These are phyloP conservation scores for Quercus bicolor DNA, from an alignment of 306 rosid species.

Conservation along the genomic window DNA sequence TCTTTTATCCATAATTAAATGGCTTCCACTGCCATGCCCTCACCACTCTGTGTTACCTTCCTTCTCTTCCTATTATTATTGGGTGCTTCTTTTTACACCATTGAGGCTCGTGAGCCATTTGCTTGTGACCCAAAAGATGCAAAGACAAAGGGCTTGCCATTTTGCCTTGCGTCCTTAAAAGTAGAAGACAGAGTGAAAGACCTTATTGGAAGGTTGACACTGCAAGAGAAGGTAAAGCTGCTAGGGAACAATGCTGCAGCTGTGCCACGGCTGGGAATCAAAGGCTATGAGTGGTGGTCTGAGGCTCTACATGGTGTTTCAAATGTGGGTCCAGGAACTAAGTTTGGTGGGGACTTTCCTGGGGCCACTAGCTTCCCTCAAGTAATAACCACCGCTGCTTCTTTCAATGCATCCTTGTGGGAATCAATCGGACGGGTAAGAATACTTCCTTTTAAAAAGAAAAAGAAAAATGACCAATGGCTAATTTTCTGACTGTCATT, in stretches of 20 bases:
- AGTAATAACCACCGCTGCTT: conserved; percentile 92
- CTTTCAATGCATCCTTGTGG: conserved; percentile 86
- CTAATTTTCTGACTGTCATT: background rate
- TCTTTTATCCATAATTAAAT: conserved; percentile 17
- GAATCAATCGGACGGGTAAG: conserved; percentile 89
- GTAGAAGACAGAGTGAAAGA: conserved; percentile 64
- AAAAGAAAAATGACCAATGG: background rate
- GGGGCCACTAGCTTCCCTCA: conserved; percentile 91
- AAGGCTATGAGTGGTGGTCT: conserved; percentile 97
- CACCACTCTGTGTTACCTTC: background rate
- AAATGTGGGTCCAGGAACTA: conserved; percentile 82
- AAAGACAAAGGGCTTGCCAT: conserved; percentile 33
- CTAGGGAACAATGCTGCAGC: conserved; percentile 63
- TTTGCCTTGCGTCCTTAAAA: conserved; percentile 41
- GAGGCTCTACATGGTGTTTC: conserved; percentile 96
- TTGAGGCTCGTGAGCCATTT: conserved; percentile 48
- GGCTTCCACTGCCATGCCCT: conserved; percentile 18
- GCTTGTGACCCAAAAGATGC: conserved; percentile 65
- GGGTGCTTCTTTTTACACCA: background rate
- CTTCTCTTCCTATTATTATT: conserved; percentile 1
- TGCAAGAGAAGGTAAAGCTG: conserved; percentile 69
- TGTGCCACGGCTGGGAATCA: conserved; percentile 70
- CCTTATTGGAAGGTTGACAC: conserved; percentile 60
- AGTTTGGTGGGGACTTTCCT: conserved; percentile 57
- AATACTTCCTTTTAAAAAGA: background rate